Conservation (phyloP, 768 basidiomycete genomes). For the Clitopilus hobsonii region DNA sequence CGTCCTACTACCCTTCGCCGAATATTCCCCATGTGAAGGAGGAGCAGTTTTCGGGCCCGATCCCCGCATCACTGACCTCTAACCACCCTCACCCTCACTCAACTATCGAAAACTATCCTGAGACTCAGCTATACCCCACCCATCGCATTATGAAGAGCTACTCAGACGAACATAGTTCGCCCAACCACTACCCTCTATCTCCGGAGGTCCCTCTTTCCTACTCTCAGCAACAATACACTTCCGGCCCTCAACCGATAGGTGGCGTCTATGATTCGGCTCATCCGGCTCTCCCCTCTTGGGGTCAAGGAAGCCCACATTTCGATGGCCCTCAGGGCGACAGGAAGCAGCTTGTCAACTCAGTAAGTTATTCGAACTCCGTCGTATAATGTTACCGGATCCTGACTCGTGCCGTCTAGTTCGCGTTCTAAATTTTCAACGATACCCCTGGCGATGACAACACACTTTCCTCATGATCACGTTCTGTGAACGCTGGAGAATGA, state of each 20-base stretch:
- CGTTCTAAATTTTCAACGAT: neutral
- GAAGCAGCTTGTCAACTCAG: neutral
- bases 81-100: conserved; percentile 27
- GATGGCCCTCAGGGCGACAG: neutral
- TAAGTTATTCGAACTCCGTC: neutral
- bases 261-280: neutral
- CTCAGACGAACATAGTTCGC: neutral
- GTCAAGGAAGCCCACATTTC: neutral
- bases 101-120: conserved; percentile 12
- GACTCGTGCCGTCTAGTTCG: neutral
- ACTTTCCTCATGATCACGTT: neutral
- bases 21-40: conserved; percentile 15
- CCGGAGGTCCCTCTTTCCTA: neutral
- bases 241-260: neutral
- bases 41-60: conserved; percentile 14
- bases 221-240: neutral
- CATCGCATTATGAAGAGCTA: neutral
- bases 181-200: neutral
- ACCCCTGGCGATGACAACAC: neutral
- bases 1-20: conserved; percentile 13
- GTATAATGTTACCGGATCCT: neutral
- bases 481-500: neutral
- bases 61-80: conserved; percentile 16
- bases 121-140: neutral
- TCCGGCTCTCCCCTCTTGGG: neutral